These are phyloP conservation scores for Acacia concinna DNA, from an alignment of 331 rosid genomes.

Conservation along the genomic window DNA sequence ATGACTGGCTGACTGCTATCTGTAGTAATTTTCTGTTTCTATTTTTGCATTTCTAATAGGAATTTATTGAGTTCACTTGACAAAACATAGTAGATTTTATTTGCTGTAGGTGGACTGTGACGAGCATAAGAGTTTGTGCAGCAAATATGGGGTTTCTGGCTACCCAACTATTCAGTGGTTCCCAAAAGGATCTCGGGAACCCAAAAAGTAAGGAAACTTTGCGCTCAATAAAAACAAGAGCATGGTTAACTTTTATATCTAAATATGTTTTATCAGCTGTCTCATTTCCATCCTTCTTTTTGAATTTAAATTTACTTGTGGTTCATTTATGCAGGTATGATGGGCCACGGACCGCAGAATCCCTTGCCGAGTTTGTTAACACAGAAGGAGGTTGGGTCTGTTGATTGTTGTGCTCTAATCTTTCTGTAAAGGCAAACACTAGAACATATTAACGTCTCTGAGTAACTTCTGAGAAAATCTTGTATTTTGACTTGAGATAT, in stretches of 20 bases:
- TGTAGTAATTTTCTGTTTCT: slow-evolving; percentile 15
- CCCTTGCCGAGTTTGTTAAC: slow-evolving; percentile 83
- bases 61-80: slow-evolving; percentile 15
- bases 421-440: slow-evolving; percentile 6
- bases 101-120: slow-evolving; percentile 66
- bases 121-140: slow-evolving; percentile 61
- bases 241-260: slow-evolving; percentile 1
- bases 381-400: slow-evolving; percentile 73
- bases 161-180: slow-evolving; percentile 79
- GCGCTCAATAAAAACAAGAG: neutral
- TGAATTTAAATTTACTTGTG: slow-evolving; percentile 17
- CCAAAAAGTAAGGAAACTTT: slow-evolving; percentile 57
- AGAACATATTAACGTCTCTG: neutral
- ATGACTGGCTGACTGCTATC: neutral
- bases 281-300: slow-evolving; percentile 7
- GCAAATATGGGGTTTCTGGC: slow-evolving; percentile 71
- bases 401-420: neutral
- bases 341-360: slow-evolving; percentile 79
- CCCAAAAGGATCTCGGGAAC: slow-evolving; percentile 68
- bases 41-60: neutral
- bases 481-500: slow-evolving; percentile 8
- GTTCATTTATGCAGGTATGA: slow-evolving; percentile 58
- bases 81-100: slow-evolving; percentile 9
- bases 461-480: slow-evolving; percentile 21
- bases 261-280: neutral